Conservation (phyloP, 805 yeast genomes). For the Kodamaea kaohsiungensis region DNA sequence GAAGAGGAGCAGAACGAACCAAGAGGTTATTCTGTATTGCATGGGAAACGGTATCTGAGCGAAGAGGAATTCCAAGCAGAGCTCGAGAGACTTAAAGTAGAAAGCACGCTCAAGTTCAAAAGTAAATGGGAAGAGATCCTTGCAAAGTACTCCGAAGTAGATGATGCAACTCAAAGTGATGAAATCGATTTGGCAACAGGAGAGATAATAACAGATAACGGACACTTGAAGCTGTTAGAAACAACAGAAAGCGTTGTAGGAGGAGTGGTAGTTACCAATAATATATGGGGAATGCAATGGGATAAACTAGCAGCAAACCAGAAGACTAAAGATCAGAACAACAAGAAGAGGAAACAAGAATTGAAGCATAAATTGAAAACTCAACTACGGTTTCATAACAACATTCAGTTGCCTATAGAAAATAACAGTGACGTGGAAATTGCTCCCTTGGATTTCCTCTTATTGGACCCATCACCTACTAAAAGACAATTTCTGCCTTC, state of each 20-base stretch:
- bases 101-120: conserved; percentile 28
- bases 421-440: neutral
- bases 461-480: conserved; percentile 8
- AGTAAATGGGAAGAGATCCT: conserved; percentile 54
- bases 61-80: conserved; percentile 25
- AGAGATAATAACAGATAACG: conserved; percentile 61
- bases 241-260: conserved; percentile 3
- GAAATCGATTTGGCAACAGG: conserved; percentile 68
- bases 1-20: conserved; percentile 5
- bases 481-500: conserved; percentile 7
- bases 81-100: conserved; percentile 26
- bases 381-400: conserved; percentile 3
- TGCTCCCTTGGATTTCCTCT: conserved; percentile 6
- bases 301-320: conserved; percentile 25
- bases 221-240: conserved; percentile 59
- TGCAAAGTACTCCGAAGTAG: conserved; percentile 48
- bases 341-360: conserved; percentile 9
- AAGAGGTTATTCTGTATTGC: conserved; percentile 6
- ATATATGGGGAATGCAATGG: conserved; percentile 42
- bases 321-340: conserved; percentile 10
- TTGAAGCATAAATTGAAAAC: conserved; percentile 20
- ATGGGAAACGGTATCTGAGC: conserved; percentile 6
- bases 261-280: conserved; percentile 17
- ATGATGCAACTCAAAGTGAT: conserved; percentile 57
- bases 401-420: neutral